Evolutionary conservation across 2,329 filamentous ascomycete genomes (phyloP).

Genomic region (Nemania serpens): DNA sequence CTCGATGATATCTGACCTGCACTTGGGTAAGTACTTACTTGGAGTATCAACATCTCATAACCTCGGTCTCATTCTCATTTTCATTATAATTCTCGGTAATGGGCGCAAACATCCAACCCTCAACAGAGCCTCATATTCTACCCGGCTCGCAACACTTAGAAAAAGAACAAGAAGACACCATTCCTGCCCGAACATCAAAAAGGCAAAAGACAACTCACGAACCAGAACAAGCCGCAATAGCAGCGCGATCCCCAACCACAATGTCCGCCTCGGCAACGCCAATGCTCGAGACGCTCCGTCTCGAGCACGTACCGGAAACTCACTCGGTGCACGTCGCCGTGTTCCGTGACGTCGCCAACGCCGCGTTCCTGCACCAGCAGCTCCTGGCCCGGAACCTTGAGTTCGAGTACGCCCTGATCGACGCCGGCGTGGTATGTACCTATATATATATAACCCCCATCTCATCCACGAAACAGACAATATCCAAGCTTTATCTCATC

Average conservation of each 20-base stretch:
- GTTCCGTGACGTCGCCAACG: constrained; percentile 78
- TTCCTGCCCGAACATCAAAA: constrained; percentile 6
- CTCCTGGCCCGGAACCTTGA: constrained; percentile 81
- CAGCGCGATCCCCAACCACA: background rate
- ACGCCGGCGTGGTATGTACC: constrained; percentile 72
- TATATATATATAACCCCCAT: too few species aligned
- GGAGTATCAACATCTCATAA: too few species aligned
- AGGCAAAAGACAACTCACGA: constrained; percentile 23
- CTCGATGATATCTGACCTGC: too few species aligned
- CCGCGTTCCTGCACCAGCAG: constrained; percentile 77
- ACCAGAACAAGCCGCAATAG: background rate
- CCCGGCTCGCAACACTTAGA: background rate
- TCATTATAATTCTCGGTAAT: background rate
- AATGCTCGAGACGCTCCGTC: constrained; percentile 64
- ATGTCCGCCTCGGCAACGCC: background rate
- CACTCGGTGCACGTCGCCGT: constrained; percentile 74
- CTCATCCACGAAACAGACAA: background rate
- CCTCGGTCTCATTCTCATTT: too few species aligned
- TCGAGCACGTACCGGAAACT: constrained; percentile 75
- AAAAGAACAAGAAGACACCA: background rate
- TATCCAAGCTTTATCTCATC: too few species aligned
- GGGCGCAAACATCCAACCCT: background rate
- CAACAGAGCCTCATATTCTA: background rate
- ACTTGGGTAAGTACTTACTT: too few species aligned
- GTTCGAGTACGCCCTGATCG: constrained; percentile 93